phyloP scores from a whole-genome alignment of 768 basidiomycete species.

The Suillus decipiens region DNA sequence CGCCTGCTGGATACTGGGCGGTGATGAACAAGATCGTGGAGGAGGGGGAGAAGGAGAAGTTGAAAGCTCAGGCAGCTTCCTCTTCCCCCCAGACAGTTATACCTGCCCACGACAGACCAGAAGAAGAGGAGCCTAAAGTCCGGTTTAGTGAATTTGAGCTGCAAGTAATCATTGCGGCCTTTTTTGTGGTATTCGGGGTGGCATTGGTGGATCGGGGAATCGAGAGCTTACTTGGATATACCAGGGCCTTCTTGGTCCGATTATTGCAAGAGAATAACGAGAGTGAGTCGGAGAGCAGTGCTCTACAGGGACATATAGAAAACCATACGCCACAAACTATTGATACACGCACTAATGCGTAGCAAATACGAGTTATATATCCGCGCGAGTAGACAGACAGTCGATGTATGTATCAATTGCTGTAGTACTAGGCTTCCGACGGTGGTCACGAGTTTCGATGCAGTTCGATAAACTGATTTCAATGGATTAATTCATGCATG shows the following conservation, averaged over 20 bases:
- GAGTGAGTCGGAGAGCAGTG: neutral
- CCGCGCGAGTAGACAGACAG: neutral
- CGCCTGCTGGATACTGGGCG: slow-evolving; percentile 3
- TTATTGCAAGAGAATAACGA: neutral
- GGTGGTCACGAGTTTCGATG: neutral
- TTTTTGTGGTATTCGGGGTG: neutral
- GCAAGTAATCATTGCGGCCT: neutral
- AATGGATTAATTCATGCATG: neutral
- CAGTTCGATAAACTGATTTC: neutral
- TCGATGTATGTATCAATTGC: neutral
- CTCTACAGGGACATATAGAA: neutral
- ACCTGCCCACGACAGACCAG: neutral
- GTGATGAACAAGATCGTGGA: neutral
- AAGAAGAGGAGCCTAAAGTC: neutral
- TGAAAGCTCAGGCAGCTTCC: neutral
- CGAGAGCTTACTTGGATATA: neutral
- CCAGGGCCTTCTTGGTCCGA: neutral
- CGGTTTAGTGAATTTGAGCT: no score
- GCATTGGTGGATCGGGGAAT: neutral
- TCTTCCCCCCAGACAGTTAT: neutral
- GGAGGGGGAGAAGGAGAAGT: slow-evolving; percentile 1
- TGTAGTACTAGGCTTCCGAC: neutral
- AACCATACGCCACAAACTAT: neutral
- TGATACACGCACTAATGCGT: neutral
- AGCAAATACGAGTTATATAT: neutral